Base-by-base conservation (phyloP, 768 basidiomycete species). In the Collybia sp. region DNA sequence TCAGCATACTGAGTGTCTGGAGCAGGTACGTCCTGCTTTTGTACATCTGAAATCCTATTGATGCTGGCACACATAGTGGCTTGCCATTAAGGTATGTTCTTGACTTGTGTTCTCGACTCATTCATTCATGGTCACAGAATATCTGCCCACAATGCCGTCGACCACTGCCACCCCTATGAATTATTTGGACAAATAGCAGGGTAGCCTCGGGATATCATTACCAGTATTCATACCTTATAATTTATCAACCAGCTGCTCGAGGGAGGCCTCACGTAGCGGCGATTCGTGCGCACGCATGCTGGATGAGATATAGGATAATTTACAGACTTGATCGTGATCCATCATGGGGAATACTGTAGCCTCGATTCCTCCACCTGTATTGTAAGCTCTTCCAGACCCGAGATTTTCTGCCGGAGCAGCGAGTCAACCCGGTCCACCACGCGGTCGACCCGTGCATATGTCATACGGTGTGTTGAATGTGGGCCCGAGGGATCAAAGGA, bases 61-160 rank as follows among this genome's bases (percentile, higher is more conserved):
- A 43, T 60, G 10, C n/a, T 39, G 31, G 30, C 31, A 43, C 41
- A 11, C 33, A 9, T 51, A 80, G 79, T 88, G 87, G 87, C 74
- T 88, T 51, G 80, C 81, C 42, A 83, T 88, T 59, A 87, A 88
- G 75, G 84, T 81, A 44, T 20, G 44, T 49, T 46, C 37, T 39
- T n/a, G 16, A n/a, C 40, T 8, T 32, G 41, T 32, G 40, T 35
- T 30, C 42, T 17, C 17, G 11, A 39, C 16, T 30, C 18, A 30
- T 30, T 53, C 20, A 57, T 35, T 45, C 16, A 31, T 12, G 44
- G 43, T 18, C 48, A 2, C 49, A 91, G 87, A 93, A 89, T 51
- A 92, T 93, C 34, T 94, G 92, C 58, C 91, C 92, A n/a, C 83
- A 92, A 49, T 93, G 92, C 65, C 84, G 91, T 50, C 70, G 91